Percentiles rank a stretch among this genome's conserved stretches.
These are phyloP conservation scores for Paramarasmius palmivorus DNA, from an alignment of 1,284 basidiomycete species.

Conservation along the genomic window DNA sequence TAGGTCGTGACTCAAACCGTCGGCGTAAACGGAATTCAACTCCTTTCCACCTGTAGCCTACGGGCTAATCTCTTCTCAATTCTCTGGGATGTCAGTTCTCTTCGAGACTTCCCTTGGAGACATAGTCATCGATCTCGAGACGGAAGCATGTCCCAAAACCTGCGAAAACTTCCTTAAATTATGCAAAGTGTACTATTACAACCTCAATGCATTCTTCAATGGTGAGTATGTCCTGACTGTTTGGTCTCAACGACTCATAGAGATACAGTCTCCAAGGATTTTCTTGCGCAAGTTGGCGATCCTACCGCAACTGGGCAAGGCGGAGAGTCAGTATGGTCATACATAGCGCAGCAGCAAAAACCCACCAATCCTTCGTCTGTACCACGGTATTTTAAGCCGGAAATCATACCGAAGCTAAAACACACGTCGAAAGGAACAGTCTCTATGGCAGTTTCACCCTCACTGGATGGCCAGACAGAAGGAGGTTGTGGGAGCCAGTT, in stretches of 20 bases:
- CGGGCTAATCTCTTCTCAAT: too few relatives aligned
- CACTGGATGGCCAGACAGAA: constrained; percentile 57
- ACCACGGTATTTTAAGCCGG: constrained; percentile 83
- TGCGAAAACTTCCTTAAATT: constrained; percentile 97
- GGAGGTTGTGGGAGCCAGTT: constrained; percentile 95
- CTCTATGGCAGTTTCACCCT: constrained; percentile 91
- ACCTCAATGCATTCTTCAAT: constrained; percentile 95
- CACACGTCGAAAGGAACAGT: constrained; percentile 89
- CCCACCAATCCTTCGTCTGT: constrained; percentile 30
- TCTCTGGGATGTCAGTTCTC: constrained; percentile 84
- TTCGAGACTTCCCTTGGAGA: constrained; percentile 96
- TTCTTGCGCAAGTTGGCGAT: constrained; percentile 93
- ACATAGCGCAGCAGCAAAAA: constrained; percentile 60
- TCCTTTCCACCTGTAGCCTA: too few relatives aligned
- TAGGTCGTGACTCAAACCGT: too few relatives aligned
- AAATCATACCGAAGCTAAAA: constrained; percentile 80
- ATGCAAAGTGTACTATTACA: constrained; percentile 96
- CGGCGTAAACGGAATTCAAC: too few relatives aligned
- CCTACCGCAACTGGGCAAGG: constrained; percentile 94
- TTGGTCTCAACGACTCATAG: neutral
- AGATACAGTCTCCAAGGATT: constrained; percentile 86
- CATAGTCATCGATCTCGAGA: constrained; percentile 93
- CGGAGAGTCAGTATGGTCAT: constrained; percentile 84
- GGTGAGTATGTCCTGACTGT: constrained; percentile 48
- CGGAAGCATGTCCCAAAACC: constrained; percentile 86